Evolutionary conservation across 208 protist genomes (phyloP).

Genomic region (Acanthamoeba royreba): DNA sequence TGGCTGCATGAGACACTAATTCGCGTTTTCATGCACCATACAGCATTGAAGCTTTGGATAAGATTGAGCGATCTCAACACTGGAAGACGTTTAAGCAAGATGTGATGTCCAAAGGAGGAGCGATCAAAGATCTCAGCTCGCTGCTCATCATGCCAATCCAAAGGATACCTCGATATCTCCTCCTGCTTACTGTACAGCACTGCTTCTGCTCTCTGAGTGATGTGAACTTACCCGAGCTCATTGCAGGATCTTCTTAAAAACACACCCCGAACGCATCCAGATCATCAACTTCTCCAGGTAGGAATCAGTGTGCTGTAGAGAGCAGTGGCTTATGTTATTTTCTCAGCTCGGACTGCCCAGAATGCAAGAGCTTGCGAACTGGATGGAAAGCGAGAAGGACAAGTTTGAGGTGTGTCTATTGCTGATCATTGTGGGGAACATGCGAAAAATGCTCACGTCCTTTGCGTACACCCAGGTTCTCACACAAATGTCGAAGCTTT

Average conservation of each 20-base stretch:
- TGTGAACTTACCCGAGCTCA: not conserved
- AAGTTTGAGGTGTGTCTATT: not conserved
- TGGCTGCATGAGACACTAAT: too few relatives aligned
- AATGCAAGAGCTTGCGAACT: not conserved
- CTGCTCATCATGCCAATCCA: not conserved
- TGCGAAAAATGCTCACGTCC: not conserved
- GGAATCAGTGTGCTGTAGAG: too few relatives aligned
- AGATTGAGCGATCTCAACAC: not conserved
- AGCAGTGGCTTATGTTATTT: not conserved
- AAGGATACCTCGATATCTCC: not conserved
- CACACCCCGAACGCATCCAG: not conserved
- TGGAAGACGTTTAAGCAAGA: not conserved
- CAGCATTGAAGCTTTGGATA: not conserved
- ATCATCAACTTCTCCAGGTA: not conserved
- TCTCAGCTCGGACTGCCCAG: not conserved
- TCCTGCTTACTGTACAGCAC: not conserved
- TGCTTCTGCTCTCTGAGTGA: not conserved
- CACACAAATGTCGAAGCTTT: not conserved
- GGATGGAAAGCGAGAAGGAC: constrained; percentile 5
- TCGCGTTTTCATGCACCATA: not conserved
- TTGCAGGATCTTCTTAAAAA: not conserved
- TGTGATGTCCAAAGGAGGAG: not conserved
- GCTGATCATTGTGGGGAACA: not conserved
- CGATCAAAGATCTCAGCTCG: not conserved
- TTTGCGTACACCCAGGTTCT: not conserved